Conservation (phyloP, 2,329 filamentous ascomycete species). For the Fonsecaea multimorphosa region DNA sequence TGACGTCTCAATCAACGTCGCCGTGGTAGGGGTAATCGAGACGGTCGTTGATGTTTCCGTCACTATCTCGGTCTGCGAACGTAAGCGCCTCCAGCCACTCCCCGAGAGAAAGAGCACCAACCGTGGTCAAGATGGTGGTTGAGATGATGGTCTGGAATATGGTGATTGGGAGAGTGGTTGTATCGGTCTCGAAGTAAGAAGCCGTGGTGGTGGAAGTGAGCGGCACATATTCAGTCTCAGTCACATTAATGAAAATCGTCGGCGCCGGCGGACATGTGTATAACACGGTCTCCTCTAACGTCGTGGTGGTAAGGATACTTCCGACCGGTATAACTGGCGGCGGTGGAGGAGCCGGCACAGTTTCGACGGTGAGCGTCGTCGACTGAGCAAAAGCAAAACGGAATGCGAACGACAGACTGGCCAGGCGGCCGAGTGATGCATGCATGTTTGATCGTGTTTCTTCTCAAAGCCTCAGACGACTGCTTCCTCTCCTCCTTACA, state of each 20-base stretch:
- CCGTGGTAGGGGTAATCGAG: conserved; percentile 10
- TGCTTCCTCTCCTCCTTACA: conserved; percentile 10
- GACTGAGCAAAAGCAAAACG: conserved; percentile 18
- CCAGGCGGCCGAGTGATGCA: conserved; percentile 9
- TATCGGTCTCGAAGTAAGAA: conserved; percentile 23
- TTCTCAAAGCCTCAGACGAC: conserved; percentile 10
- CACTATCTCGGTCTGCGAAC: conserved; percentile 26
- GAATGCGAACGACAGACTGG: conserved; percentile 24
- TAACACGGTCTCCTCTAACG: conserved; percentile 19
- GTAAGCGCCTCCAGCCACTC: conserved; percentile 3
- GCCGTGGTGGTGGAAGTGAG: conserved; percentile 16
- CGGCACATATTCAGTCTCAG: conserved; percentile 27
- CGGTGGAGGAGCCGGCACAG: conserved; percentile 6
- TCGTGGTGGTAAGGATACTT: conserved; percentile 7
- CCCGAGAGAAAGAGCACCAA: conserved; percentile 6
- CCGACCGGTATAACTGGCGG: conserved; percentile 11
- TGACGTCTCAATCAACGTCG: background rate
- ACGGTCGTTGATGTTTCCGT: conserved; percentile 29
- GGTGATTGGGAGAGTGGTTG: conserved; percentile 32
- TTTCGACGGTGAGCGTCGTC: conserved; percentile 1
- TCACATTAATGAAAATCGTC: conserved; percentile 32
- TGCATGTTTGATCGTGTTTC: conserved; percentile 19
- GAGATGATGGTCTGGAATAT: conserved; percentile 36
- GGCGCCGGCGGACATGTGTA: conserved; percentile 30
- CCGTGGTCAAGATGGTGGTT: conserved; percentile 31